Evolutionary conservation across 2,329 filamentous ascomycete species (phyloP).

Genomic region (Fusarium equiseti): DNA sequence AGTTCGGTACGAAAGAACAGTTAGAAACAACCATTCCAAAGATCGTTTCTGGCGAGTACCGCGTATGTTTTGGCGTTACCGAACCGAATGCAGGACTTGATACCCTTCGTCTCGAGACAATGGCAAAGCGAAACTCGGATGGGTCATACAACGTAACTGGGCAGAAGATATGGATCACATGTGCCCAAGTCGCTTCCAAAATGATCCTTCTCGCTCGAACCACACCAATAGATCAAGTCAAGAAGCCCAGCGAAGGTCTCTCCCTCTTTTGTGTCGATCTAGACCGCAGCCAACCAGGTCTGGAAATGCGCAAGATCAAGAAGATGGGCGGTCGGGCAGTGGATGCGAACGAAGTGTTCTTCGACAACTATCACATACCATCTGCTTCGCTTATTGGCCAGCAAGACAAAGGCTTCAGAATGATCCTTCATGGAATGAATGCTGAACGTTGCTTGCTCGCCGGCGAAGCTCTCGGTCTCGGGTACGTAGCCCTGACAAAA

Average conservation of each 20-base stretch:
- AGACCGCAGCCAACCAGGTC: constrained; percentile 67
- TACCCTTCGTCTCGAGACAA: constrained; percentile 77
- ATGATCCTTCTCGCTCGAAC: constrained; percentile 88
- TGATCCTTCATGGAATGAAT: constrained; percentile 84
- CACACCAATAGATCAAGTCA: constrained; percentile 73
- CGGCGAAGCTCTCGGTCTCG: constrained; percentile 83
- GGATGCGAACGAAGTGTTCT: constrained; percentile 90
- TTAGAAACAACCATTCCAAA: constrained; percentile 73
- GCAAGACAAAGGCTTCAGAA: constrained; percentile 82
- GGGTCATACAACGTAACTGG: constrained; percentile 76
- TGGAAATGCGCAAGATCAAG: constrained; percentile 78
- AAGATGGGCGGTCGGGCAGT: constrained; percentile 89
- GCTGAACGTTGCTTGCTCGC: constrained; percentile 81
- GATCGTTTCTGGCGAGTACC: constrained; percentile 77
- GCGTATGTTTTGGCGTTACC: constrained; percentile 87
- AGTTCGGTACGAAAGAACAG: constrained; percentile 76
- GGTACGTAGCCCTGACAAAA: constrained; percentile 75
- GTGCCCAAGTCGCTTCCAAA: constrained; percentile 82
- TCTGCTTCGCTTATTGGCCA: constrained; percentile 74
- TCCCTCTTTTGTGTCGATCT: constrained; percentile 86
- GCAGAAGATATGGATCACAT: constrained; percentile 92
- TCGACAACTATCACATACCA: constrained; percentile 80
- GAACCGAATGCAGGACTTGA: constrained; percentile 85
- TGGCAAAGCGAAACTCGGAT: constrained; percentile 65
- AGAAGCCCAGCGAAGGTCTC: constrained; percentile 79